Evolutionary conservation across 1,284 basidiomycete genomes (phyloP).

Genomic region (Earliella scabrosa): DNA sequence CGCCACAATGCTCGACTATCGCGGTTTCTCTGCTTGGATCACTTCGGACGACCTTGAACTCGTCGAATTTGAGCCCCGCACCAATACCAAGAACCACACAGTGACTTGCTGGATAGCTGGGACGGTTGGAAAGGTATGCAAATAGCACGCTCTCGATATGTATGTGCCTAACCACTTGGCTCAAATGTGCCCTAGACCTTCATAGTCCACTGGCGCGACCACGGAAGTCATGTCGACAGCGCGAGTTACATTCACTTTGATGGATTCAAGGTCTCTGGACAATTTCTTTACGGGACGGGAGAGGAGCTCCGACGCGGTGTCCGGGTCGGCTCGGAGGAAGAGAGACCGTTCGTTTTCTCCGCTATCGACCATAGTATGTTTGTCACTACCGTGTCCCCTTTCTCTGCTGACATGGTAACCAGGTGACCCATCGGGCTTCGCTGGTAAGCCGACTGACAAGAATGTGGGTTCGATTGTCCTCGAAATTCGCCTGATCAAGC

Average conservation of each 20-base stretch:
- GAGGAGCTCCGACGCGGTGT: slow-evolving; percentile 43
- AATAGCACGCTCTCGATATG: background rate
- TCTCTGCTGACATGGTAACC: background rate
- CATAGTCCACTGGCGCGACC: slow-evolving; percentile 63
- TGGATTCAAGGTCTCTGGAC: slow-evolving; percentile 59
- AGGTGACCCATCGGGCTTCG: slow-evolving; percentile 6
- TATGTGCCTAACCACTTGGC: background rate
- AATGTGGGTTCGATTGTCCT: slow-evolving; percentile 58
- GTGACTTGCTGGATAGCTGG: slow-evolving; percentile 71
- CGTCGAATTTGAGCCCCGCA: slow-evolving; percentile 54
- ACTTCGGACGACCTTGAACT: slow-evolving; percentile 49
- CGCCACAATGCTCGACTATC: slow-evolving; percentile 53
- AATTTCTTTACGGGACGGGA: slow-evolving; percentile 60
- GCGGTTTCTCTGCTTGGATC: slow-evolving; percentile 71
- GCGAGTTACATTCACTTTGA: slow-evolving; percentile 64
- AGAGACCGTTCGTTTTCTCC: slow-evolving; percentile 62
- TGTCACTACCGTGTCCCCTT: background rate
- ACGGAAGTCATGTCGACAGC: slow-evolving; percentile 53
- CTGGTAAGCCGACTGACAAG: slow-evolving; percentile 23
- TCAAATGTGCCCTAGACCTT: slow-evolving; percentile 48
- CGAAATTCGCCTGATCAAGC: slow-evolving; percentile 56
- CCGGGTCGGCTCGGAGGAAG: slow-evolving; percentile 30
- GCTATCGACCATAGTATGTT: slow-evolving; percentile 38
- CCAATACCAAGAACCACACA: slow-evolving; percentile 45
- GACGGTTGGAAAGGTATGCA: slow-evolving; percentile 52